Evolutionary conservation across 768 basidiomycete genomes (phyloP), one percentile per base, ranked within the genome.

Genomic region (Paxillus rubicundulus): DNA sequence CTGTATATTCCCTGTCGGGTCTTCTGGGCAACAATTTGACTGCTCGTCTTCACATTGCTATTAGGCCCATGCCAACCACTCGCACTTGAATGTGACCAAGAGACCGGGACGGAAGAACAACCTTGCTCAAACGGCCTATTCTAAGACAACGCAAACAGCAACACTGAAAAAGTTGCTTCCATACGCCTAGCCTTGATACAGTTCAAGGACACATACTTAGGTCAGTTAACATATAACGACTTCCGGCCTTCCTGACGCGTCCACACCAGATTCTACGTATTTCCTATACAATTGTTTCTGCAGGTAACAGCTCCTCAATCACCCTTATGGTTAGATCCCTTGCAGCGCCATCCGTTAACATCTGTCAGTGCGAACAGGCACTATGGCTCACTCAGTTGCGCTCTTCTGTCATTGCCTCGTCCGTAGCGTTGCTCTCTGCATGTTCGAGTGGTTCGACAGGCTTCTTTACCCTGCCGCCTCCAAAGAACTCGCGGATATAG

Each of bases 401-500:
- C 21, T 51, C 45, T 38, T 47, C 47, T 40, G 4, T 20, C 34
- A 41, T 58, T 9, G 46, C 62, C 41, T 66, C 68, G 17, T 73
- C 69, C 40, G 47, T 30, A 5, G 62, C 66, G 27, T 70, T 67
- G 40, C 66, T 70, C 50, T 65, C 60, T 40, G 52, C 54, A 9
- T 58, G 43, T 27, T 58, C 50, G 5, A 44, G 44, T 17, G 38
- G 53, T 32, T 59, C 62, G 7, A 47, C 54, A 20, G 52, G 42
- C 17, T 53, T 33, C 50, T 60, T 57, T 24, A 40, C 40, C 3
- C 50, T 36, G 28, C 57, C 50, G 16, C 78, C 76, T 36, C 78
- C 77, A 58, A 92, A 89, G 74, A 91, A 92, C 3, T 78, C 75
- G 18, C 87, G 78, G 42, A 94, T 86, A 62, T 86, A 82, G 56